These are phyloP conservation scores for Fabrea salina DNA, from an alignment of 169 alveolate species.

Conservation along the genomic window DNA sequence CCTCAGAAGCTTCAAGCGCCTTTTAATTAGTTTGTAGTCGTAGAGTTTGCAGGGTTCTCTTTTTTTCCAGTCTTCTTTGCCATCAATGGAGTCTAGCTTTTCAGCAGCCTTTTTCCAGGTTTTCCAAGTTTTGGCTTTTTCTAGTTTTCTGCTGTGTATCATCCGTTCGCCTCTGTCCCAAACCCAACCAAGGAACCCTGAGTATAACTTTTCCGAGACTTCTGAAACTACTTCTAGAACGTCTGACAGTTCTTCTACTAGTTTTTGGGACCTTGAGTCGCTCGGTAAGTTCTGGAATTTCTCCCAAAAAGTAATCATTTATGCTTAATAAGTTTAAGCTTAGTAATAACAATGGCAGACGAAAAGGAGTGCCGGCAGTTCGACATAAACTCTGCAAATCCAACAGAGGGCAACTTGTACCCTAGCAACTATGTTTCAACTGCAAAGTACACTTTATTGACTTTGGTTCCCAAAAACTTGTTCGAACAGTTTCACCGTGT, in stretches of 20 bases:
- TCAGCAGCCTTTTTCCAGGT: slow-evolving; percentile 15
- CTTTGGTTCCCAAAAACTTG: slow-evolving; percentile 72
- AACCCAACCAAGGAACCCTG: background rate
- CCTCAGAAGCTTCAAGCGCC: slow-evolving; percentile 26
- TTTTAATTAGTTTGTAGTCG: background rate
- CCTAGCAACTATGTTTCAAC: slow-evolving; percentile 61
- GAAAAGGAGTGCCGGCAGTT: too few relatives aligned
- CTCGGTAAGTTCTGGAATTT: background rate
- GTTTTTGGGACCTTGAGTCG: background rate
- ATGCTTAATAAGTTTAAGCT: too few relatives aligned
- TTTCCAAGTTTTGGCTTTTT: slow-evolving; percentile 13
- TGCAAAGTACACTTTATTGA: slow-evolving; percentile 73
- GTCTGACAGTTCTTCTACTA: slow-evolving; percentile 12
- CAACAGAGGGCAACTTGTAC: background rate
- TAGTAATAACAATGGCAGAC: too few relatives aligned
- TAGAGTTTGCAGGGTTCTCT: slow-evolving; percentile 17
- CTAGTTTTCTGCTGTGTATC: background rate
- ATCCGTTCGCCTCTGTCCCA: slow-evolving; percentile 18
- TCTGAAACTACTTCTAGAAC: slow-evolving; percentile 8
- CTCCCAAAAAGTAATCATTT: too few relatives aligned
- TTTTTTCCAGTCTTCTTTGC: slow-evolving; percentile 23
- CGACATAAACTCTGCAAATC: too few relatives aligned
- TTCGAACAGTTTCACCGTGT: slow-evolving; percentile 75
- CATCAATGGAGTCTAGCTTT: background rate
- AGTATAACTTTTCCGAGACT: background rate